Evolutionary conservation across 306 rosid species (phyloP), one percentile per base, ranked within the genome.

Genomic region (Lathyrus sativus): DNA sequence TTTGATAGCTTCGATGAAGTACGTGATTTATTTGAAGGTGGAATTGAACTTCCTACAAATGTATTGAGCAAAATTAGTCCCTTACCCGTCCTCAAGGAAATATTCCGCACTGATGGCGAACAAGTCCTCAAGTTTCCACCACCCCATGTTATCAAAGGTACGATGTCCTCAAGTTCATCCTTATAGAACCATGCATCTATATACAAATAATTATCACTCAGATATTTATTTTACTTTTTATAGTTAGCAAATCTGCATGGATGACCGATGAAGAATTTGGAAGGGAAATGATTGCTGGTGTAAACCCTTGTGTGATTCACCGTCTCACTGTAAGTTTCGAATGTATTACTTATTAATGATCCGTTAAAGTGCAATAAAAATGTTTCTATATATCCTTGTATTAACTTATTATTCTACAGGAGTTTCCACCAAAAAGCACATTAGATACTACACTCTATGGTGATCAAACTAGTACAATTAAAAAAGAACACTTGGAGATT

Each of bases 191-290:
- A 43, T 12, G 0, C 7, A 13, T 43, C n/a, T 12, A 43, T 43
- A 43, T 41, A 33, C 38, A 33, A 33, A 5, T 33, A 6, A 5
- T 6, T 6, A 6, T 33, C 38, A 33, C 38, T 33, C 6, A 33
- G 2, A 7, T 35, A 7, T 26, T 26, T 26, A 3, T 26, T 5
- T 33, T 35, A 3, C 4, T 35, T 35, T 60, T 38, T 24, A 9
- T 24, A 61, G 66, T 37, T 17, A 57, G 80, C 24, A 76, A 37
- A 11, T 63, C 78, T 65, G 95, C 82, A 12, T 88, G 91, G 95
- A 88, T 84, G 83, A 81, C 89, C 5, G 95, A 88, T 76, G 95
- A 85, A 69, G 95, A 85, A 72, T 88, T 88, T 80, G 89, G 85
- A 0, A 78, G 95, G 76, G 95, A 88, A 41, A 84, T 83, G 67